Base-by-base conservation (phyloP, 1,284 basidiomycete genomes). In the Anthracocystis setariae region DNA sequence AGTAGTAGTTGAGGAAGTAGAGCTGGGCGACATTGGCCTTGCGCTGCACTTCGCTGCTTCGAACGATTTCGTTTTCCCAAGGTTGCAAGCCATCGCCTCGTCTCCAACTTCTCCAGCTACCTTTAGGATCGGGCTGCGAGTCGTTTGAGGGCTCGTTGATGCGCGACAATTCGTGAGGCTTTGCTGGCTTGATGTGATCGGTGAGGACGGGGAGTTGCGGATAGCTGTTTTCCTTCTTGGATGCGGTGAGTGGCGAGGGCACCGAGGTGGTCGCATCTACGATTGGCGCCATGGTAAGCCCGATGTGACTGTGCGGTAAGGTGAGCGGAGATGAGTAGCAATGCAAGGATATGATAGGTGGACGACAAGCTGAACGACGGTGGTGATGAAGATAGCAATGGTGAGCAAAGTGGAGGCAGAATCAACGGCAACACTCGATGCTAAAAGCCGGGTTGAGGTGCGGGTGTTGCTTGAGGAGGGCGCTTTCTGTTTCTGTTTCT, bases 1-100 rank as follows among this genome's bases (percentile, higher is more conserved):
- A 82, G 71, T 82, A 82, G 69, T 82, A 70, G 67, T 82, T 82
- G 53, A 82, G 66, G 40, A 82, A 82, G 73, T 81, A 82, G 52
- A 82, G 76, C 55, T 82, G 81, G 0, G 80, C 80, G 24, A 82
- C 74, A 43, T 79, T 79, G 44, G 81, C 81, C 46, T 82, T 82
- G 40, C 81, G 73, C 50, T 77, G 67, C 21, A 80, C 80, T 35
- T 80, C 79, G 18, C 70, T 77, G 54, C 56, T 65, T 45, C 75
- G 66, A 9, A 78, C 66, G 23, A 80, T 64, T 20, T 81, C 80
- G 50, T 61, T 71, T 44, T 82, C 81, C 76, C 80, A 80, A 2
- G 74, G 71, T 61, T 78, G 75, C 18, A 82, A 66, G 15, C 74
- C 72, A 27, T 82, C 80, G 17, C 65, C 69, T 5, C 69, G 55